Base-by-base conservation (phyloP, 108 stramenopile species). In the Asterionellopsis glacialis region DNA sequence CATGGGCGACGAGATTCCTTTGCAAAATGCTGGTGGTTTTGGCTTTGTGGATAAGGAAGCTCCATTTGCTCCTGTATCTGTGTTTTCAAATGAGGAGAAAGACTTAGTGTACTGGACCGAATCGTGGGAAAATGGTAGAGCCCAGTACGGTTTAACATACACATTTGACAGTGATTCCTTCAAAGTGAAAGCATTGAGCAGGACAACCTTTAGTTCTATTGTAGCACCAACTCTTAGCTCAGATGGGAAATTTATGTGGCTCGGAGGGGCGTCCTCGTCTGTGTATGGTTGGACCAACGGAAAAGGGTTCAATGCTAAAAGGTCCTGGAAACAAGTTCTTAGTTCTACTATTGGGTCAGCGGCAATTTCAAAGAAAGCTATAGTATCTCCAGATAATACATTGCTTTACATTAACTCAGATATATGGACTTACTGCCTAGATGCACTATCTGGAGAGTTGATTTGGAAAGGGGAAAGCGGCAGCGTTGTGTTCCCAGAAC, bases 31-130 rank as follows among this genome's bases (percentile, higher is more conserved):
- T 4, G 53, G 53, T 16, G 22, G 15, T 1, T 27, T 54, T 15
- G 25, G 53, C 5, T 23, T 54, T 26, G 25, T 27, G 1, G 53
- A 54, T 21, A 44, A 25, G 45, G 41, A 41, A n/a, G 58, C 58
- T 6, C 58, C 58, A 15, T 59, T 54, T 27, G 25, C 19, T 26
- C 25, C 53, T 4, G 1, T 54, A 23, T 54, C 53, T 4, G 9
- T 26, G 4, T 15, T 27, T 23, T 15, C 25, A 11, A n/a, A 23
- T 15, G 25, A 54, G n/a, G 53, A 22, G 25, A n/a, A 21, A 23
- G 58, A 48, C 38, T 15, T n/a, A 22, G 41, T 59, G 1, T 59
- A 59, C 41, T 59, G 38, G 41, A 9, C 22, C 15, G 58, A 59
- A 22, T 41, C 58, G 6, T 59, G 58, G 58, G 22, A 28, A 15